Evolutionary conservation across 2,329 filamentous ascomycete species (phyloP).

Genomic region (Cercospora nicotianae): DNA sequence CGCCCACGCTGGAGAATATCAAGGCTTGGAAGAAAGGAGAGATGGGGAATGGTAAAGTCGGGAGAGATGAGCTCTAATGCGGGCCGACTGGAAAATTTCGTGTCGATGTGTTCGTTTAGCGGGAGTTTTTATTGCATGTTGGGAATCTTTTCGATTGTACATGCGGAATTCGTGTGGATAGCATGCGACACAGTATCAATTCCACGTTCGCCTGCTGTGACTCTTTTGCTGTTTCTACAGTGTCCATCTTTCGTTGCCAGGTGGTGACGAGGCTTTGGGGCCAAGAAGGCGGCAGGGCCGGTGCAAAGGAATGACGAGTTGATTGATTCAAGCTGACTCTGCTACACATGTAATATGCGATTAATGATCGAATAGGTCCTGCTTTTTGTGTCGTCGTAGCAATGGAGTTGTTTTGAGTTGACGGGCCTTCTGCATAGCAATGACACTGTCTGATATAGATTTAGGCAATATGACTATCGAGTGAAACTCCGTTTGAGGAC

Average conservation of each 20-base stretch:
- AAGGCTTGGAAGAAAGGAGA: conserved; percentile 27
- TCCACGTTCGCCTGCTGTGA: neutral
- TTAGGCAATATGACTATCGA: neutral
- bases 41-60: conserved; percentile 6
- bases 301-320: neutral
- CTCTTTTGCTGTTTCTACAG: neutral
- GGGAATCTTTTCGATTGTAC: neutral
- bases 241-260: neutral
- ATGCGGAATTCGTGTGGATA: neutral
- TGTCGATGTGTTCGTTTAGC: neutral
- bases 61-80: neutral
- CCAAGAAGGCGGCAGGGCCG: neutral
- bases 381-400: neutral
- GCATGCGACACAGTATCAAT: neutral
- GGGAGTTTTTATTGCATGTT: neutral
- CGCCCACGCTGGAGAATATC: conserved; percentile 37
- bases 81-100: neutral
- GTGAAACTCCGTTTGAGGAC: neutral
- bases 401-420: neutral
- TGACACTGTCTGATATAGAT: neutral
- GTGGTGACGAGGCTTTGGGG: neutral
- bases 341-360: neutral
- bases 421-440: neutral
- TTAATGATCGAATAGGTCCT: neutral
- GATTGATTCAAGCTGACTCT: neutral